Evolutionary conservation across 257 asterid genomes (phyloP).

Genomic region (Nicotiana tabacum): DNA sequence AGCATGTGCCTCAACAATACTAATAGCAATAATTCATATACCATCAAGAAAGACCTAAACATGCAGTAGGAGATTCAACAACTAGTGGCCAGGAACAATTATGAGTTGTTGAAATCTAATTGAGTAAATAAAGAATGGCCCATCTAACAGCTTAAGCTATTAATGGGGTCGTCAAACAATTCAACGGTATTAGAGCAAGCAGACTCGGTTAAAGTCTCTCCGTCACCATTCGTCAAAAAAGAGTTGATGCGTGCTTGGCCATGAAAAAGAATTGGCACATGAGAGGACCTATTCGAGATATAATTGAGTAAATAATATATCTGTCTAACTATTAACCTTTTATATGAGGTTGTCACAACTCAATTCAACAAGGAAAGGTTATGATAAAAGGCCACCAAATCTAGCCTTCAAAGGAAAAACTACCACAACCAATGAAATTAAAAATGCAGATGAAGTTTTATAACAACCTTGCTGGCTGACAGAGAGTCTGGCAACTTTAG

Average conservation of each 20-base stretch:
- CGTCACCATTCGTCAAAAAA: neutral
- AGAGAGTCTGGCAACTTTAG: conserved; percentile 80
- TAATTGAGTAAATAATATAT: neutral
- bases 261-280: neutral
- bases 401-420: neutral
- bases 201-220: neutral
- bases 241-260: neutral
- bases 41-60: conserved; percentile 8
- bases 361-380: neutral
- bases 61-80: neutral
- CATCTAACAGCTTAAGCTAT: neutral
- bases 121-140: neutral
- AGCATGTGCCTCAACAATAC: neutral
- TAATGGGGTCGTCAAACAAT: neutral
- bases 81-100: neutral
- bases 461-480: conserved; percentile 73
- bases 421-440: neutral
- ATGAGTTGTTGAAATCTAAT: neutral
- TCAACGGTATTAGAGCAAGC: neutral
- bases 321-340: neutral
- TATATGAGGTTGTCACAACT: neutral
- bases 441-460: neutral
- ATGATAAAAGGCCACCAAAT: neutral
- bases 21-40: neutral
- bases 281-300: neutral